These are phyloP conservation scores for Alternaria metachromatica DNA, from an alignment of 2,329 filamentous ascomycete genomes.

Conservation along the genomic window DNA sequence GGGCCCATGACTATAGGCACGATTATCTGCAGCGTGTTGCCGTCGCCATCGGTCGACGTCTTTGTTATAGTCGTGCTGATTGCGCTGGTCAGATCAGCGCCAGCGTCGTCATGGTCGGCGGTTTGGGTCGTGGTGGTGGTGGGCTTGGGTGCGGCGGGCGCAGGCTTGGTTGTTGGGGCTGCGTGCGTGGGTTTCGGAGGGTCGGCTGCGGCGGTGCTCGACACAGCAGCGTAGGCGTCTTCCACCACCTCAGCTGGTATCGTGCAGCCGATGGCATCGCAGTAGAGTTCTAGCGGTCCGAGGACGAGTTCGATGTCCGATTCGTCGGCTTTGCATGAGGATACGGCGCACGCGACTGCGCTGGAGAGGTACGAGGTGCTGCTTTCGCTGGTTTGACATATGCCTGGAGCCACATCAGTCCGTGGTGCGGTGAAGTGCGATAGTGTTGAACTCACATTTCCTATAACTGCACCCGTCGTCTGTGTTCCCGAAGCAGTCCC, in stretches of 20 bases:
- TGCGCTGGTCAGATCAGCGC: conserved; percentile 18
- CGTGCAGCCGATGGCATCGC: conserved; percentile 17
- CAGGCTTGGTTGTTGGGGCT: conserved; percentile 3
- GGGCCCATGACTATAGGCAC: conserved; percentile 33
- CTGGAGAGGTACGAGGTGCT: conserved; percentile 24
- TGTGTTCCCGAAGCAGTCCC: conserved; percentile 22
- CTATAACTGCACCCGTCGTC: conserved; percentile 27
- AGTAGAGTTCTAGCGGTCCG: conserved; percentile 27
- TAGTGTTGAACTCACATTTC: conserved; percentile 18
- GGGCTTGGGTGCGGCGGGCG: conserved; percentile 3
- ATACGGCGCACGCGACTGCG: conserved; percentile 27
- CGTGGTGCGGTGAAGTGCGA: neutral
- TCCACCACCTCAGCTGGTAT: conserved; percentile 30
- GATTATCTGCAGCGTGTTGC: conserved; percentile 30
- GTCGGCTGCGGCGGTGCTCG: conserved; percentile 1
- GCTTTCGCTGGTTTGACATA: conserved; percentile 31
- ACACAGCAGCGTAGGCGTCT: conserved; percentile 26
- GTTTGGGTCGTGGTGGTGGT: conserved; percentile 9
- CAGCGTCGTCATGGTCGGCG: neutral
- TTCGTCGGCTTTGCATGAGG: conserved; percentile 22
- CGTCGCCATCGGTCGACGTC: conserved; percentile 27
- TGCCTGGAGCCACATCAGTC: conserved; percentile 23
- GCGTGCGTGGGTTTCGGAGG: conserved; percentile 3
- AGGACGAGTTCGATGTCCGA: conserved; percentile 23
- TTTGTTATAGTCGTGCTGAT: conserved; percentile 25